A percentile compares a stretch with the other conserved stretches of the same genome.
Conservation (phyloP, 106 monocot genomes). For the Dendrobium officinale region DNA sequence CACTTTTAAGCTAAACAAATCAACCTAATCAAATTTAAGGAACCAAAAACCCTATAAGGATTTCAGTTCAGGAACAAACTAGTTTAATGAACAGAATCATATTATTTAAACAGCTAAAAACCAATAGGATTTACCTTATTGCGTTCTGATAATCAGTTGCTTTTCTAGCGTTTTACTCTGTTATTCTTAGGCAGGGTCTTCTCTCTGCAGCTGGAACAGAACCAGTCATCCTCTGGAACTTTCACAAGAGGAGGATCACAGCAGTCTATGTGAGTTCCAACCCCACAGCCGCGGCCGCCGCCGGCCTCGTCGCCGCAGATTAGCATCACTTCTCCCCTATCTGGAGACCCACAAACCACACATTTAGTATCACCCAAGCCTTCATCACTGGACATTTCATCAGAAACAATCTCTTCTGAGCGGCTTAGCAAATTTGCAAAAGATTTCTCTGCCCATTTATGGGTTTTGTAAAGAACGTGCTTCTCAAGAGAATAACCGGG, state of each 20-base stretch:
- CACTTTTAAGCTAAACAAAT: background rate
- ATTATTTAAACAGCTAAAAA: background rate
- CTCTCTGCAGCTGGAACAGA: conserved; percentile 42
- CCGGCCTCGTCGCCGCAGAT: conserved; percentile 70
- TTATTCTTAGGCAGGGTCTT: background rate
- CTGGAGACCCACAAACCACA: conserved; percentile 37
- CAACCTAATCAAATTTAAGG: too few relatives aligned
- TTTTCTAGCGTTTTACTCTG: conserved; percentile 6
- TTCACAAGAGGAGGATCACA: conserved; percentile 58
- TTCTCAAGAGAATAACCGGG: conserved; percentile 48
- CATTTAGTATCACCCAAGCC: conserved; percentile 43
- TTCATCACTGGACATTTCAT: conserved; percentile 9
- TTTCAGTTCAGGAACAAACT: background rate
- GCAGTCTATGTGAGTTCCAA: conserved; percentile 78
- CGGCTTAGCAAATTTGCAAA: conserved; percentile 27
- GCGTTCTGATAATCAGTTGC: background rate
- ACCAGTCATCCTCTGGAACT: conserved; percentile 77
- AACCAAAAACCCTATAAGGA: background rate
- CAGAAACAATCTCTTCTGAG: conserved; percentile 32
- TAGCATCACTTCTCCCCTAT: conserved; percentile 68
- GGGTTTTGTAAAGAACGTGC: conserved; percentile 65
- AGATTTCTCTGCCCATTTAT: conserved; percentile 55
- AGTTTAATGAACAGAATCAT: background rate
- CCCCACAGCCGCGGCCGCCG: conserved; percentile 42
- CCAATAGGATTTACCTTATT: background rate